Evolutionary conservation across 2,329 filamentous ascomycete genomes (phyloP), one percentile per base, ranked within the genome.

Genomic region (Alternaria brassicicola): DNA sequence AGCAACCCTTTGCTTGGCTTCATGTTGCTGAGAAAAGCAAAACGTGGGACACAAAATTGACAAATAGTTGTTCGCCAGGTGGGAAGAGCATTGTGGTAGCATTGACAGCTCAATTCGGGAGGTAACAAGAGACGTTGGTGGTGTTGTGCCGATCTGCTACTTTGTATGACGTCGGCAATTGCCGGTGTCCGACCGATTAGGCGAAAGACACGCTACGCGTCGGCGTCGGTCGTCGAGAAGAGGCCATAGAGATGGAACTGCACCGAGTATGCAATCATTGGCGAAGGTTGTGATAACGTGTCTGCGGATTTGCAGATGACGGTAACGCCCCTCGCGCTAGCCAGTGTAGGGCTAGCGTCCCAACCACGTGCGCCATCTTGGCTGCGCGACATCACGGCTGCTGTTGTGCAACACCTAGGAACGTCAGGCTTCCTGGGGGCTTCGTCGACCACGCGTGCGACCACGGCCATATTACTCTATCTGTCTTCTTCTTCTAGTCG

Each of bases 361-460:
- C 43, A 47, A 35, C 30, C 43, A 47, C 28, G 41, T 30, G 55
- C 45, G 41, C 33, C 13, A 17, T 17, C 43, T 33, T 47, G 43
- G 43, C 28, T 47, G 43, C 19, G 30, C 45, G 17, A 35, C 42
- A 43, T 35, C 56, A 48, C 48, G 35, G 52, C 51, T 25, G 53
- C 47, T 31, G 55, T 39, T 19, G 43, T 55, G 45, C 41, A 53
- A 47, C 55, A 48, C 12, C 39, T 23, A 15, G 21, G 21, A 26
- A 49, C 50, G 26, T 52, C 56, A 54, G 43, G 43, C 43, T 56
- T 55, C 43, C 25, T 33, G 19, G 45, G 25, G 41, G 42, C 43
- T 33, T 47, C 43, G 43, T 47, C 43, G 43, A 47, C 43, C 28
- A 47, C 54, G 35, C 60, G 26, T 46, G 56, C 51, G 52, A 15